Conservation (phyloP, 495 filamentous ascomycete genomes). For the Neurospora sp. region DNA sequence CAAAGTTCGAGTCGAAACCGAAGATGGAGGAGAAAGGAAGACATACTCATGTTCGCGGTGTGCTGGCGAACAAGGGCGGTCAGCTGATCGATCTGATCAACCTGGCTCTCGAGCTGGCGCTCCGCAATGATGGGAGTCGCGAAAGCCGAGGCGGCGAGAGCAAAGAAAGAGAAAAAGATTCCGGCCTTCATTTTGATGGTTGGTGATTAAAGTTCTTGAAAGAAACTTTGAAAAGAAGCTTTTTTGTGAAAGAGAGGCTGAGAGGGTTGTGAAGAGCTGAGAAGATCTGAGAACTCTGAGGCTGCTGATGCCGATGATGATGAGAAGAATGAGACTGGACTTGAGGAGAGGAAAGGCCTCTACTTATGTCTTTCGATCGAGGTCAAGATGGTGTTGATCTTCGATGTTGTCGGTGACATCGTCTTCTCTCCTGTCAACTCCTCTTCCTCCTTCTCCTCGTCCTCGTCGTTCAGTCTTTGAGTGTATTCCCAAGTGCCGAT, state of each 20-base stretch:
- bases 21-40: neutral
- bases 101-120: conserved; percentile 23
- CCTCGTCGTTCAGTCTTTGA: neutral
- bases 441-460: neutral
- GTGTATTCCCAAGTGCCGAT: neutral
- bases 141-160: conserved; percentile 25
- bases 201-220: neutral
- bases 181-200: conserved; percentile 27
- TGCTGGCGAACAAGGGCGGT: conserved; percentile 20
- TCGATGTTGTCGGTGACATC: neutral
- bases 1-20: neutral
- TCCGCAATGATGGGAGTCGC: conserved; percentile 22
- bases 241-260: neutral
- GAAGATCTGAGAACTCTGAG: neutral
- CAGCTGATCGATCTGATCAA: conserved; percentile 21
- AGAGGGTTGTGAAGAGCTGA: neutral
- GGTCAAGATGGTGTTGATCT: neutral
- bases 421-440: neutral
- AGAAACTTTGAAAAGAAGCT: neutral
- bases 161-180: conserved; percentile 22
- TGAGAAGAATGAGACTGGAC: neutral
- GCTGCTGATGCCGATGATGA: neutral
- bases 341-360: neutral
- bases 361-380: neutral
- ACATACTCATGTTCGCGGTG: conserved; percentile 29